These are phyloP conservation scores for Sesbania bispinosa DNA, from an alignment of 306 rosid species.

Conservation along the genomic window DNA sequence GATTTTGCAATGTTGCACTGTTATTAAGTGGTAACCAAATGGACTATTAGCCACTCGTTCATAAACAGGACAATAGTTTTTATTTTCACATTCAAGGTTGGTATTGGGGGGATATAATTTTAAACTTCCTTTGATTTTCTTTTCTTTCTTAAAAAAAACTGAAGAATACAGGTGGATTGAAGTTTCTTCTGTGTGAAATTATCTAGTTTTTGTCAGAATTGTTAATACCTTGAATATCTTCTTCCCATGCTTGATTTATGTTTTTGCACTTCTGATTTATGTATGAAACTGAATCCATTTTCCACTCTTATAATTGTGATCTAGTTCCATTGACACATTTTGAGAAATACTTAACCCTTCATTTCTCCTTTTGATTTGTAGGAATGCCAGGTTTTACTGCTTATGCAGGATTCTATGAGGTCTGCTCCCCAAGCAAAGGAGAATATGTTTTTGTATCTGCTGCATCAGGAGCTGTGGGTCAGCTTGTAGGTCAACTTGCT, in stretches of 20 bases:
- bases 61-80: neutral
- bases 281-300: too few relatives aligned
- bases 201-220: neutral
- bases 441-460: constrained; percentile 55
- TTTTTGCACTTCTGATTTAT: neutral
- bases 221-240: neutral
- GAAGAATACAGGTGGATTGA: too few relatives aligned
- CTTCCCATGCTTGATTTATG: neutral
- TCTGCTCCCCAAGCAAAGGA: constrained; percentile 42
- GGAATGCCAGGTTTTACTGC: constrained; percentile 66
- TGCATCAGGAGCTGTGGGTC: constrained; percentile 60
- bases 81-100: neutral
- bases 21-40: too few relatives aligned
- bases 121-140: too few relatives aligned
- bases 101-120: neutral
- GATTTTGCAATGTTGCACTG: too few relatives aligned
- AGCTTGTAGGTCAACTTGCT: constrained; percentile 59
- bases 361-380: neutral
- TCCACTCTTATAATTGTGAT: neutral
- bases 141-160: too few relatives aligned
- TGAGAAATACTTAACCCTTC: neutral
- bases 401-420: constrained; percentile 48
- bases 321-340: neutral
- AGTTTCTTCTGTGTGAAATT: neutral
- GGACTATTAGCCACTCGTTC: neutral